Conservation (phyloP, 2,329 filamentous ascomycete genomes). For the Truncatella angustata region DNA sequence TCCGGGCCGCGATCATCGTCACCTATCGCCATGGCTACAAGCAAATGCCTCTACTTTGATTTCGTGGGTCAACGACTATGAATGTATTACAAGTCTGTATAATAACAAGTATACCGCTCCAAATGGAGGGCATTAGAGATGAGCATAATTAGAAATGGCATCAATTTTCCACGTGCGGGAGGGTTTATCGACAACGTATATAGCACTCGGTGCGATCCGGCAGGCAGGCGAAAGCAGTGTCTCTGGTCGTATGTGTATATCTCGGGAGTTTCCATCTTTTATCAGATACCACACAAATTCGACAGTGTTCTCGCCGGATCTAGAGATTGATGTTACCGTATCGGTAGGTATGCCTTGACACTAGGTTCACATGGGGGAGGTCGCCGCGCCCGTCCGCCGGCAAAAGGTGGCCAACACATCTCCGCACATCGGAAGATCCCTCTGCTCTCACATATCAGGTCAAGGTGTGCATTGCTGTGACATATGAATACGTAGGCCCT, state of each 20-base stretch:
- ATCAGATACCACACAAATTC: background rate
- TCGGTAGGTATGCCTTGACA: too few relatives aligned
- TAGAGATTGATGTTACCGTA: background rate
- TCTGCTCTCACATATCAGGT: too few relatives aligned
- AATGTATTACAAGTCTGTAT: too few relatives aligned
- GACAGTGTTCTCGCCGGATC: background rate
- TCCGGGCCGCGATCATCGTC: conserved; percentile 22
- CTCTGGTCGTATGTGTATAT: background rate
- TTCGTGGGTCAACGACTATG: too few relatives aligned
- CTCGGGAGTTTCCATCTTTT: background rate
- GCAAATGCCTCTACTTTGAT: background rate
- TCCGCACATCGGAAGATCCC: background rate
- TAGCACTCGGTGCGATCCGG: background rate
- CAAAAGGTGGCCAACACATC: background rate
- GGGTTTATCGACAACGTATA: background rate
- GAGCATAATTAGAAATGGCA: conserved; percentile 1
- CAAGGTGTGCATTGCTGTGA: too few relatives aligned
- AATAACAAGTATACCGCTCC: too few relatives aligned
- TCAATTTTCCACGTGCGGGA: background rate
- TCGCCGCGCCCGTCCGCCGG: background rate
- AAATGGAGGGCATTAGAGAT: conserved; percentile 1
- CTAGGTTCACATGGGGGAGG: background rate
- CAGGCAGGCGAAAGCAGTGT: background rate
- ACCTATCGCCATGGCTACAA: background rate
- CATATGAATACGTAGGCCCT: background rate